A percentile compares a stretch with the other conserved stretches of the same genome.
Conservation (phyloP, 495 filamentous ascomycete genomes). For the Penicillium macrosclerotiorum region DNA sequence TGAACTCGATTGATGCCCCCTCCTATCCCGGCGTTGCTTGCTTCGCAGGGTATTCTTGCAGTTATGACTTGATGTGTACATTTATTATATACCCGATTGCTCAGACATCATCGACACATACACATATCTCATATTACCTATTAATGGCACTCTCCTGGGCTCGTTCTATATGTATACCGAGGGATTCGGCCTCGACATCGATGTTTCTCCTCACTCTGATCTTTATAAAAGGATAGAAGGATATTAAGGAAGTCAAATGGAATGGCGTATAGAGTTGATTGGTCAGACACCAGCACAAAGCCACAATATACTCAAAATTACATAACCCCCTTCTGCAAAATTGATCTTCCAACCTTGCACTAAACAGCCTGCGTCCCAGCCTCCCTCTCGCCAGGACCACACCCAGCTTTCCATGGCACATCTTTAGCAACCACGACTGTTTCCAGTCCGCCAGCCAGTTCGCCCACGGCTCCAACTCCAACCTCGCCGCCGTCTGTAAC, state of each 20-base stretch:
- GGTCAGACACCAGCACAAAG: too few species aligned
- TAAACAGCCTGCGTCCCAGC: too few species aligned
- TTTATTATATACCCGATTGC: slow-evolving; percentile 26
- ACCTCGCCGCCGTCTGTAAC: slow-evolving; percentile 39
- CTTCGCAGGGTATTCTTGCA: slow-evolving; percentile 4
- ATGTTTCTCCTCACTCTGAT: too few species aligned
- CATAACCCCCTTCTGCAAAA: too few species aligned
- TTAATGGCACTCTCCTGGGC: background rate
- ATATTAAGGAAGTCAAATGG: too few species aligned
- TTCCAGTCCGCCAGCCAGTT: slow-evolving; percentile 69
- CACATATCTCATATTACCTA: background rate
- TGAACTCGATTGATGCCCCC: too few species aligned
- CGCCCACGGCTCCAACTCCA: slow-evolving; percentile 42
- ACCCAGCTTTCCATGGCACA: slow-evolving; percentile 50
- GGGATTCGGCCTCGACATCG: too few species aligned
- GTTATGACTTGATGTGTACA: slow-evolving; percentile 31
- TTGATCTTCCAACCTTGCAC: too few species aligned
- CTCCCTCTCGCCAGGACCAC: slow-evolving; percentile 13
- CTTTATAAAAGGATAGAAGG: too few species aligned
- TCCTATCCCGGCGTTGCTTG: background rate
- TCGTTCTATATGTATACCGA: too few species aligned
- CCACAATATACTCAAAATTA: too few species aligned
- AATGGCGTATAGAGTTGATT: too few species aligned
- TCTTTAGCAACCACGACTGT: slow-evolving; percentile 75
- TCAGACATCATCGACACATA: slow-evolving; percentile 7